Base-by-base conservation (phyloP, 2,329 filamentous ascomycete genomes). In the Arthrinium puccinioides region DNA sequence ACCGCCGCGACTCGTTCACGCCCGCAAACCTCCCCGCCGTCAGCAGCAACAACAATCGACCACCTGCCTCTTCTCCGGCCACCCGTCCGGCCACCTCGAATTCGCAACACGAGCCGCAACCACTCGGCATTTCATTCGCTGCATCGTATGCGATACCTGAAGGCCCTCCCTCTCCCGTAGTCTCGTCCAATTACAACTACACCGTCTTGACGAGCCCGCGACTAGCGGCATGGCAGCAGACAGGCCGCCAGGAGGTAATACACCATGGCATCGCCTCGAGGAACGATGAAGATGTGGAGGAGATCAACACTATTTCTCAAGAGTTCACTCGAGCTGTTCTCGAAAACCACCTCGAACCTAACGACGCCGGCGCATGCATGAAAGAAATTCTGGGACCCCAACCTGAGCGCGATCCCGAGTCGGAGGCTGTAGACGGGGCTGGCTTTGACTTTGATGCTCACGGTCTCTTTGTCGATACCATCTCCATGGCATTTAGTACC, bases 291-390 rank as follows among this genome's bases (percentile, higher is more conserved):
- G 82, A 94, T 52, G 65, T 75, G 7, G 69, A 82, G 31, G 76
- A 79, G 40, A 65, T 94, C 25, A 79, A 82, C 21, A 74, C 74
- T 11, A 66, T 95, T 16, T 87, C 89, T 48, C 87, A 95, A 62
- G 92, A 98, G 57, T 74, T 96, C 25, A 75, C 92, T 24, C 79
- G 82, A 43, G 79, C 86, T 23, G 80, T 82, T 14, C 63, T 94
- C 10, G 81, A 87, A 52, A 74, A 71, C 28, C 75, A 80, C 33
- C 61, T 96, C 31, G 69, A 74, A 26, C 69, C 86, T 3, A 56
- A 61, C 6, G 83, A 89, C 50, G 81, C 85, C 32, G 90, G 89
- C 19, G 65, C 62, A 15, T 74, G 80, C 39, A 72, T 95, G 40
- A 84, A 81, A 52, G 79, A 88, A 42, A 84, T 95, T 19, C 64